A percentile compares a stretch with the other conserved stretches of the same genome.
Conservation (phyloP, 75 land plant species). For the Azolla pinnata region DNA sequence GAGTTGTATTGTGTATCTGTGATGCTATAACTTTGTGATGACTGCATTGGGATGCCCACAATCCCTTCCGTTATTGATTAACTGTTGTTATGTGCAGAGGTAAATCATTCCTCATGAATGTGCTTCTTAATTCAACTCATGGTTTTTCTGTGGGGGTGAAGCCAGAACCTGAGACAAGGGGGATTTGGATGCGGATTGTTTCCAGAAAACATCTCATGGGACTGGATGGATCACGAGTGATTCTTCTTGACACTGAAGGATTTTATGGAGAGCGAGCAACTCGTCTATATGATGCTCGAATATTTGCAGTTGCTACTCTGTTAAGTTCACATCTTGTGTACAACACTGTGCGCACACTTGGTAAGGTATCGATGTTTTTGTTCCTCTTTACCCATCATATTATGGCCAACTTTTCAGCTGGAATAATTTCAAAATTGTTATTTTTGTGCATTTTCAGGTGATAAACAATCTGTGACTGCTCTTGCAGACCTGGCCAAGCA, state of each 20-base stretch:
- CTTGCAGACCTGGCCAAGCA: conserved; percentile 41
- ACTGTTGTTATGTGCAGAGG: conserved; percentile 17
- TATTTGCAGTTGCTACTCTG: conserved; percentile 37
- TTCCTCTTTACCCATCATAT: too few relatives aligned
- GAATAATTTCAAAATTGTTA: too few relatives aligned
- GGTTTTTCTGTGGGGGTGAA: conserved; percentile 37
- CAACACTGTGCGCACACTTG: conserved; percentile 36
- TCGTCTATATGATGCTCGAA: conserved; percentile 36
- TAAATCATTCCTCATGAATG: conserved; percentile 40
- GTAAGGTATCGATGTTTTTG: too few relatives aligned
- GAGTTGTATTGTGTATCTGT: not conserved
- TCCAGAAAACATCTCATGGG: conserved; percentile 22
- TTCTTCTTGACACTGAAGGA: conserved; percentile 37
- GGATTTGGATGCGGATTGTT: conserved; percentile 37
- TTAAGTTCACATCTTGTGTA: conserved; percentile 44
- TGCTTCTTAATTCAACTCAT: conserved; percentile 33
- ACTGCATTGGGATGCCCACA: too few relatives aligned
- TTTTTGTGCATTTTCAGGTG: conserved; percentile 20
- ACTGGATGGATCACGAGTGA: conserved; percentile 24
- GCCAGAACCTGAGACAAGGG: conserved; percentile 43
- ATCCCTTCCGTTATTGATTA: not conserved
- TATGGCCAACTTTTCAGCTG: too few relatives aligned
- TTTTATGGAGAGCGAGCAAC: conserved; percentile 43
- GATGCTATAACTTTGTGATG: not conserved
- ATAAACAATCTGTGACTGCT: conserved; percentile 40